Evolutionary conservation across 2,329 filamentous ascomycete genomes (phyloP).

Genomic region (Septoria petroselini): DNA sequence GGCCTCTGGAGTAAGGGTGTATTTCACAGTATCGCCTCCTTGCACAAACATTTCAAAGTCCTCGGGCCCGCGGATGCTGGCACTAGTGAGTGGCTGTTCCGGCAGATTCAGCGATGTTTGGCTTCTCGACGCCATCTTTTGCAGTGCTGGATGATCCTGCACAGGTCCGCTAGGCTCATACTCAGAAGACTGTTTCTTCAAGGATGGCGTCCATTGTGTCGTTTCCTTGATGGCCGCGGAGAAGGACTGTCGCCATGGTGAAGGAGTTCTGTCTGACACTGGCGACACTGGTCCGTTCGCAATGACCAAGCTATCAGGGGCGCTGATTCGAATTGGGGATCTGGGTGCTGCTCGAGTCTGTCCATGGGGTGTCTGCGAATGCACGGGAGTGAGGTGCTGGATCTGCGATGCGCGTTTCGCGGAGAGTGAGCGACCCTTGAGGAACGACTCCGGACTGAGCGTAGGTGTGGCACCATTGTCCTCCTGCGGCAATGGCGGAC

Average conservation of each 20-base stretch:
- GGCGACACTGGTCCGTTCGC: constrained; percentile 8
- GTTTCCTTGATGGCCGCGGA: constrained; percentile 21
- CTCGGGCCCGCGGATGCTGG: constrained; percentile 36
- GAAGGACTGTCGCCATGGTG: constrained; percentile 24
- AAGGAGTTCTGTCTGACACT: constrained; percentile 18
- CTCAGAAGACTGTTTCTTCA: constrained; percentile 15
- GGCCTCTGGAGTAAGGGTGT: constrained; percentile 49
- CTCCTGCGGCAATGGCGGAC: constrained; percentile 6
- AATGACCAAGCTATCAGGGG: constrained; percentile 2
- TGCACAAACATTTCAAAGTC: constrained; percentile 51
- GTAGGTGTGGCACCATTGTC: constrained; percentile 3
- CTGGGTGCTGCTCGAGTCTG: constrained; percentile 8
- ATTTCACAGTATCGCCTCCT: constrained; percentile 50
- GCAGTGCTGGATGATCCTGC: constrained; percentile 32
- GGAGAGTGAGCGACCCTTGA: constrained; percentile 16
- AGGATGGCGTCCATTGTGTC: constrained; percentile 15
- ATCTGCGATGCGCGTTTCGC: constrained; percentile 5
- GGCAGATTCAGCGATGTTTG: constrained; percentile 7
- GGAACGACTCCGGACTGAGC: constrained; percentile 10
- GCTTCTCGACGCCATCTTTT: constrained; percentile 26
- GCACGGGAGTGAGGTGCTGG: constrained; percentile 5
- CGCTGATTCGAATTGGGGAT: constrained; percentile 9
- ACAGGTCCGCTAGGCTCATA: constrained; percentile 19
- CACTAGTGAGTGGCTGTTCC: constrained; percentile 32
- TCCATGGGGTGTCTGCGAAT: constrained; percentile 9